phyloP scores from a whole-genome alignment of 176 grass and related monocot genomes.

The Canna indica region DNA sequence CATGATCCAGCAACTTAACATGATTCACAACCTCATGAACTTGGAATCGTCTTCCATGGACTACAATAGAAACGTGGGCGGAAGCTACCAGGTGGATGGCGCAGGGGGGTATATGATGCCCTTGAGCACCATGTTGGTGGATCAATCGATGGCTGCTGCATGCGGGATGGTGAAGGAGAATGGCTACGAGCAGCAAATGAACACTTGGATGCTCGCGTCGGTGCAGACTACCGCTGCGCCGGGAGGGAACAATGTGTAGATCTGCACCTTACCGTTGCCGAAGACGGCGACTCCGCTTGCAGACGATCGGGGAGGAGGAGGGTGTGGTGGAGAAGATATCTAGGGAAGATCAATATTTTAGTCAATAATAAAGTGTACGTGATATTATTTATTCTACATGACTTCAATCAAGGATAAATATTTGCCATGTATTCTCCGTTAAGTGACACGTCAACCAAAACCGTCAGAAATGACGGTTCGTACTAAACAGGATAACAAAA shows the following conservation, averaged over 20 bases:
- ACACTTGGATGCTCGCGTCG: conserved; percentile 25
- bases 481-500: too few relatives aligned
- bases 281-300: too few relatives aligned
- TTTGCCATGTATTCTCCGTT: too few relatives aligned
- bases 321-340: too few relatives aligned
- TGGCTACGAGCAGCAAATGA: conserved; percentile 25
- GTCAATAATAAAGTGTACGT: too few relatives aligned
- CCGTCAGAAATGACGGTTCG: too few relatives aligned
- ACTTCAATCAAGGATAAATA: too few relatives aligned
- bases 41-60: conserved; percentile 20
- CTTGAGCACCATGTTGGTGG: conserved; percentile 27
- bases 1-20: conserved; percentile 43
- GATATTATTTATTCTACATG: too few relatives aligned
- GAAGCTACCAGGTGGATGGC: conserved; percentile 4
- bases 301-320: too few relatives aligned
- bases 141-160: background rate
- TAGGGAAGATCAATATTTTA: too few relatives aligned
- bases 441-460: too few relatives aligned
- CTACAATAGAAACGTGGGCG: conserved; percentile 9
- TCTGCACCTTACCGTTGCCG: too few relatives aligned
- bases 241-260: conserved; percentile 27
- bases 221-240: conserved; percentile 15
- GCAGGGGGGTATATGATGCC: conserved; percentile 31
- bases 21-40: conserved; percentile 21
- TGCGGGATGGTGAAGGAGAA: conserved; percentile 9